Base-by-base conservation (phyloP, 805 yeast species). In the Wickerhamomyces tratensis region DNA sequence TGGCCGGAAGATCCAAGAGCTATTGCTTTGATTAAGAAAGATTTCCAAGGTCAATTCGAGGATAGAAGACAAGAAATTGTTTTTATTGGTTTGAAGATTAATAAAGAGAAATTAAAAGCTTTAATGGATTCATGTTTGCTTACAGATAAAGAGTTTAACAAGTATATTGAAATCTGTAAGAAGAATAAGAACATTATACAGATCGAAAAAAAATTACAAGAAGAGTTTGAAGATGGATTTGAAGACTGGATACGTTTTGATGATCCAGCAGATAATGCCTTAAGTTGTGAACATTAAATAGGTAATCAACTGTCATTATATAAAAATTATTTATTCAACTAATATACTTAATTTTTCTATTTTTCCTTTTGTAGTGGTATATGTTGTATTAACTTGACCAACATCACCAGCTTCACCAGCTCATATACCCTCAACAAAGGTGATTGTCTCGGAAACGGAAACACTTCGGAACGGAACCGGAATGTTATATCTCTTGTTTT, bases 51-150 rank as follows among this genome's bases (percentile, higher is more conserved):
- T 2, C 54, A 57, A 27, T 58, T 56, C 46, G 74, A 73, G 4
- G 74, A 71, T 43, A 59, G 74, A 38, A 53, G 71, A 37, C 68
- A 71, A 44, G 74, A 71, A 47, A 45, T 71, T 25, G 75, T 71
- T 1, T 64, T 70, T 43, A 69, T 71, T 45, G 75, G 74, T 2
- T 51, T 67, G 15, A 52, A 57, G 11, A 49, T 70, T 6, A 54
- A 68, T 40, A 54, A 56, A 38, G 43, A 40, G 5, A 52, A 48
- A 11, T 46, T 69, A 7, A 49, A 59, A 8, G 47, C 56, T 34
- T 61, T 46, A 2, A 46, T 71, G 38, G 68, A 71, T 43, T 41
- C 49, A 7, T 69, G 74, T 47, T 55, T 71, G 40, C 46, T 71
- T 35, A 64, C 56, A 7, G 71, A 69, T 41, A 56, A 58, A 15